phyloP scores from a whole-genome alignment of 2,329 filamentous ascomycete genomes.

The Claviceps cyperi region DNA sequence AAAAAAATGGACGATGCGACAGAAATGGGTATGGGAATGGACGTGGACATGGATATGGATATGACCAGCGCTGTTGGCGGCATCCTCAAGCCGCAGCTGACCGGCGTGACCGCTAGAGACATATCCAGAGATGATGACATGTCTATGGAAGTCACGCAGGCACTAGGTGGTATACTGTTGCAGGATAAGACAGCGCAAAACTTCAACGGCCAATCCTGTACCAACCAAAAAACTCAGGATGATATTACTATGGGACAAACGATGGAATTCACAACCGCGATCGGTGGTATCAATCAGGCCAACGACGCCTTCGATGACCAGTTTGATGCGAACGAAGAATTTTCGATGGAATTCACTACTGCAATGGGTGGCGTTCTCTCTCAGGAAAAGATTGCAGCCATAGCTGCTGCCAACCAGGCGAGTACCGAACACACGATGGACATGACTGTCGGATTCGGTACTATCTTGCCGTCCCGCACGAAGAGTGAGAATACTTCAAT shows the following conservation, averaged over 20 bases:
- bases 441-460: conserved; percentile 43
- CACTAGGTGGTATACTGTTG: conserved; percentile 63
- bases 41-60: conserved; percentile 33
- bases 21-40: conserved; percentile 21
- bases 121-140: conserved; percentile 47
- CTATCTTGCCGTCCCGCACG: conserved; percentile 27
- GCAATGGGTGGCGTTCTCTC: conserved; percentile 43
- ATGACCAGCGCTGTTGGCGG: conserved; percentile 40
- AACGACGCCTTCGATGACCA: conserved; percentile 19
- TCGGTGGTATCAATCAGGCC: conserved; percentile 50
- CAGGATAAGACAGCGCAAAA: conserved; percentile 13
- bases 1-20: conserved; percentile 16
- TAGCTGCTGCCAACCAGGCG: conserved; percentile 13
- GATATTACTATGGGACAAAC: conserved; percentile 22
- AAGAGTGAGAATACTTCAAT: conserved; percentile 18
- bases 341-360: conserved; percentile 67
- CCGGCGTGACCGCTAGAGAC: conserved; percentile 25
- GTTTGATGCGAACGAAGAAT: conserved; percentile 44
- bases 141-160: conserved; percentile 88
- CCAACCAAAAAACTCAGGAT: conserved; percentile 10
- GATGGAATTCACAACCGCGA: conserved; percentile 74
- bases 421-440: conserved; percentile 27
- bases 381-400: conserved; percentile 14
- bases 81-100: conserved; percentile 32
- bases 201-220: neutral